Percentiles rank a stretch among this genome's conserved stretches.
Evolutionary conservation across 192 early-diverging fungal genomes (phyloP).

Genomic region (Thamnidium elegans): DNA sequence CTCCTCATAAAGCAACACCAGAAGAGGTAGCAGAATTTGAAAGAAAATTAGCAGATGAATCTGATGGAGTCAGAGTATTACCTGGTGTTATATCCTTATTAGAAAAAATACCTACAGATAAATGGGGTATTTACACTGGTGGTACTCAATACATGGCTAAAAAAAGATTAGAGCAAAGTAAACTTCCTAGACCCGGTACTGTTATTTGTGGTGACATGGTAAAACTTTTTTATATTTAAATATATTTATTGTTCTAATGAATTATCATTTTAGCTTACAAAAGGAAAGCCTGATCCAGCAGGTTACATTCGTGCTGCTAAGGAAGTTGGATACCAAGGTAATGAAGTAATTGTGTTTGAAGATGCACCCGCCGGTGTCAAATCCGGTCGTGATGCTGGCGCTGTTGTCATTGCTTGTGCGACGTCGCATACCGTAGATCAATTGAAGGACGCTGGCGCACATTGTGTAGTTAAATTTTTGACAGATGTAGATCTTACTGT

Average conservation of each 20-base stretch:
- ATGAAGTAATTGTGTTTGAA: constrained; percentile 55
- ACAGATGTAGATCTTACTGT: constrained; percentile 36
- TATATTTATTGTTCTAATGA: too few species aligned
- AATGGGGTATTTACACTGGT: constrained; percentile 45
- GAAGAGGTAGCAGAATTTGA: constrained; percentile 26
- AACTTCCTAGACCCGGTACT: constrained; percentile 9
- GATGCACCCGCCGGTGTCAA: constrained; percentile 50
- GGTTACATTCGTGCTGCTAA: constrained; percentile 40
- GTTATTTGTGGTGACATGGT: constrained; percentile 9
- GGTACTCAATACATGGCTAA: constrained; percentile 46
- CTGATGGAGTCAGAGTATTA: constrained; percentile 44
- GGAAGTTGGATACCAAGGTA: constrained; percentile 27
- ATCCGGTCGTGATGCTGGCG: constrained; percentile 40
- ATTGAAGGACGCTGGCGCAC: constrained; percentile 42
- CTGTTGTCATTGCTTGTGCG: constrained; percentile 37
- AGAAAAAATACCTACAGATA: constrained; percentile 24
- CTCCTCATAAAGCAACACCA: constrained; percentile 30
- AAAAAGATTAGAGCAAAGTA: constrained; percentile 39
- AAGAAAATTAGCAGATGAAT: constrained; percentile 26
- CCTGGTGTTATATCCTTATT: constrained; percentile 41
- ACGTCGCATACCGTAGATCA: constrained; percentile 41
- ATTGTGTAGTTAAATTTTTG: constrained; percentile 38
- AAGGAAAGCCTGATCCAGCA: constrained; percentile 28
- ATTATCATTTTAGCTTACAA: not conserved
- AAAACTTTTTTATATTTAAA: not conserved